Conservation (phyloP, 2,329 filamentous ascomycete genomes). For the Cytospora leucostoma region DNA sequence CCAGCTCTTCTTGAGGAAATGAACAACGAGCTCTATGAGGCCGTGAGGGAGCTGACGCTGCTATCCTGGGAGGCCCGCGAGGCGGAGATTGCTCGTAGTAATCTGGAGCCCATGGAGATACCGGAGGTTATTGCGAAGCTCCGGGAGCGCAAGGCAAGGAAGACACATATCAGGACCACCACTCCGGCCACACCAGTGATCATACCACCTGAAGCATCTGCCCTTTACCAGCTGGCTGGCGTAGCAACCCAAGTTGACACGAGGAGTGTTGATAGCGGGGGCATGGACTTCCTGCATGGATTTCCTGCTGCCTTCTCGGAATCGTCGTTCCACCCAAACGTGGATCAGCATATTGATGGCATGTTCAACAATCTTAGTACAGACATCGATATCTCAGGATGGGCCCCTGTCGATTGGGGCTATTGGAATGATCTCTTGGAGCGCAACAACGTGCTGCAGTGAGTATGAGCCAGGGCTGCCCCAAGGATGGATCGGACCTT, state of each 20-base stretch:
- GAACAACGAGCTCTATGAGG: slow-evolving; percentile 27
- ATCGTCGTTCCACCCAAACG: slow-evolving; percentile 11
- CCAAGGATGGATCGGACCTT: neutral
- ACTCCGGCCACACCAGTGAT: slow-evolving; percentile 11
- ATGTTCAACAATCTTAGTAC: slow-evolving; percentile 24
- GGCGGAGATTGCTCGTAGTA: slow-evolving; percentile 19
- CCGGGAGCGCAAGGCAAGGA: slow-evolving; percentile 22
- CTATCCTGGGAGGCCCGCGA: slow-evolving; percentile 32
- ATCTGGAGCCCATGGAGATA: slow-evolving; percentile 13
- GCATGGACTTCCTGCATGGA: slow-evolving; percentile 1
- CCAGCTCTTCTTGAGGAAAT: slow-evolving; percentile 24
- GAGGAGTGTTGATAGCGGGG: slow-evolving; percentile 10
- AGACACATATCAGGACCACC: slow-evolving; percentile 2
- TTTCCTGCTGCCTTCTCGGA: neutral
- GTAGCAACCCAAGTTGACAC: slow-evolving; percentile 26
- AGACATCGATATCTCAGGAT: slow-evolving; percentile 23
- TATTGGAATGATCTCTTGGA: slow-evolving; percentile 27
- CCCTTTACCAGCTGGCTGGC: slow-evolving; percentile 24
- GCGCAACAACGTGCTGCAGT: slow-evolving; percentile 26
- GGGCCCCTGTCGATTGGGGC: slow-evolving; percentile 25
- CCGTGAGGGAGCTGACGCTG: slow-evolving; percentile 30
- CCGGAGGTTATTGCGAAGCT: slow-evolving; percentile 21
- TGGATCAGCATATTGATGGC: slow-evolving; percentile 24
- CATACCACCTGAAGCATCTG: slow-evolving; percentile 17
- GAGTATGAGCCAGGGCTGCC: neutral